Base-by-base conservation (phyloP, 2,329 filamentous ascomycete species). In the Diaporthe sp. region DNA sequence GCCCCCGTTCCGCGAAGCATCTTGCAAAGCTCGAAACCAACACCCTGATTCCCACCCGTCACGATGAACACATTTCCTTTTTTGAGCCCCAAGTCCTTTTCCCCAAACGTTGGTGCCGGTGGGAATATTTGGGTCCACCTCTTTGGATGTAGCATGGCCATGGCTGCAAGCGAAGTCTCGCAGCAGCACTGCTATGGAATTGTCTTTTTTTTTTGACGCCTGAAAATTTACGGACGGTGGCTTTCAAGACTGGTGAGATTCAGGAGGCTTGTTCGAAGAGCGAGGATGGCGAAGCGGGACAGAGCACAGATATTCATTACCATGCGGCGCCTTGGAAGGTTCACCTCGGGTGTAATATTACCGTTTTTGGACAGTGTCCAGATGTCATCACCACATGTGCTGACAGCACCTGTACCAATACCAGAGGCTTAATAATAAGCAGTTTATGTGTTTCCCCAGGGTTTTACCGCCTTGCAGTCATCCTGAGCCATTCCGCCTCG, bases 1-100 rank as follows among this genome's bases (percentile, higher is more conserved):
- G 82, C 88, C 65, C 88, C 85, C n/a, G 83, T 83, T 3, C 79
- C 76, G 78, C 90, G 90, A 19, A 91, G 83, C 9, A 90, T 84
- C 59, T 84, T 84, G 47, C 80, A 80, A 8, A 90, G 81, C 76
- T 89, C 86, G 59, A 84, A 82, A 37, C 88, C 88, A 19, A 89
- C 81, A 85, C 80, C 80, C 12, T 76, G 76, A 56, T 79, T 80
- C 42, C 77, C 76, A 27, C 79, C 79, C 0, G 79, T 90, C 27
- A 90, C 84, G 58, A 90, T 85, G 80, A 84, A 86, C 42, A 89
- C 86, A 78, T 82, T 70, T 9, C 68, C 68, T 6, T 50, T 42
- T n/a, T 39, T 22, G 55, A 37, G 55, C 3, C 39, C 51, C 27
- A 71, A 39, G 13, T 71, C 44, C n/a, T 12, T 50, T 32, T 59